Evolutionary conservation across 108 stramenopile species (phyloP).

Genomic region (Nannochloropsis granulata): DNA sequence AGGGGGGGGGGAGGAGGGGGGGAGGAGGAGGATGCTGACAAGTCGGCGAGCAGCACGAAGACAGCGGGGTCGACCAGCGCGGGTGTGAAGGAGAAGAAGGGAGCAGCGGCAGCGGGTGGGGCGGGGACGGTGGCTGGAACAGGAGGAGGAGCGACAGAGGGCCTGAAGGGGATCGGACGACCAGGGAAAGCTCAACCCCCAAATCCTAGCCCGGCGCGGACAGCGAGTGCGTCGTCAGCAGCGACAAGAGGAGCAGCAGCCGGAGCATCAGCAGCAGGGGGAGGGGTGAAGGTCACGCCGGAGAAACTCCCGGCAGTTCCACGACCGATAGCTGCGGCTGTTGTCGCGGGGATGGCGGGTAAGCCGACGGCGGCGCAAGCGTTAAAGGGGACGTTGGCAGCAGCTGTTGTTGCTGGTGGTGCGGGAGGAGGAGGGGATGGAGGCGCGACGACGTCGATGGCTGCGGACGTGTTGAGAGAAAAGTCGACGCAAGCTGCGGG

Average conservation of each 20-base stretch:
- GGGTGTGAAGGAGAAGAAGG: background rate
- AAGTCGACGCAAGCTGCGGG: conserved; percentile 21
- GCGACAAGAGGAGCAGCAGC: too few relatives aligned
- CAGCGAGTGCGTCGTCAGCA: too few relatives aligned
- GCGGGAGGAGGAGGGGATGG: background rate
- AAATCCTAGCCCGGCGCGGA: too few relatives aligned
- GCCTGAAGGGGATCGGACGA: background rate
- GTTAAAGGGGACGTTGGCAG: background rate
- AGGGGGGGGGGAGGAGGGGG: background rate
- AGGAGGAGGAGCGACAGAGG: background rate
- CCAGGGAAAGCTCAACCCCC: background rate
- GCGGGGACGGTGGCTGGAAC: background rate
- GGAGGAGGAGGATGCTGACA: background rate
- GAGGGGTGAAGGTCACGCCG: too few relatives aligned
- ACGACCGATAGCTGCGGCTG: background rate
- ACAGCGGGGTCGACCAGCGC: background rate
- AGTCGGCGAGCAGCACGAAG: background rate
- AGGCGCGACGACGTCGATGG: background rate
- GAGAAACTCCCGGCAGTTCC: background rate
- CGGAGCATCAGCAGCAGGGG: too few relatives aligned
- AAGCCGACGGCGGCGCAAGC: background rate
- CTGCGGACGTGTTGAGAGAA: background rate
- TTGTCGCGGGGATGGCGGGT: background rate
- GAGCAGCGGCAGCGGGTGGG: background rate
- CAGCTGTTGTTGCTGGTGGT: conserved; percentile 18